Base-by-base conservation (phyloP, 805 yeast species). In the Cephaloascus fragrans region DNA sequence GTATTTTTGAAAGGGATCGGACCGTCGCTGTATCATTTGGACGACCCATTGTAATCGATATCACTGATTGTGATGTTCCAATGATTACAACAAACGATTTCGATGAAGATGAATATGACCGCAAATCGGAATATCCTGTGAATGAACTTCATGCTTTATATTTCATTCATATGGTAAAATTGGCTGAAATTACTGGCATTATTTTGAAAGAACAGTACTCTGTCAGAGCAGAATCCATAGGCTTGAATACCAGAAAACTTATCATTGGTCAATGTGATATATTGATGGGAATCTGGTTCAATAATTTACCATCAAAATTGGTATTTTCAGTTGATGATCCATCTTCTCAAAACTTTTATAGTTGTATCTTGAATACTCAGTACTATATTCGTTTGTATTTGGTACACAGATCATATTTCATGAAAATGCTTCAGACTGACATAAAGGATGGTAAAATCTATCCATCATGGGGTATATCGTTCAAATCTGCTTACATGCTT, bases 401-500 rank as follows among this genome's bases (percentile, higher is more conserved):
- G 46, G 73, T 81, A 20, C 93, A 83, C 51, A 68, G 88, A 40
- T 76, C 86, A 4, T 80, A 81, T 49, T 73, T 81, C 50, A 59
- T 73, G 28, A 61, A 72, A 41, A 67, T 66, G 71, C 8, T 31
- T 18, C 56, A 59, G 9, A 57, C 67, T 2, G 57, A 67, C 2
- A 57, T 57, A 39, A 68, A 69, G 14, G 60, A 56, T 45, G 68
- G 64, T 50, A 68, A 59, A 59, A 66, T 53, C 47, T 78, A 77
- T 52, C 85, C 86, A 4, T 74, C 83, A n/a, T 77, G 85, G 81
- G 85, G 88, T 8, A 80, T 83, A 41, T 83, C 87, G 2, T 83
- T 82, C 64, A 86, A 81, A 55, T 84, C 89, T 1, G 87, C 93
- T 1, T 75, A 84, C 49, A 77, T 81, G 76, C 77, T 83, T 44